Conservation (phyloP, 768 basidiomycete species). For the Lentinula sp. region DNA sequence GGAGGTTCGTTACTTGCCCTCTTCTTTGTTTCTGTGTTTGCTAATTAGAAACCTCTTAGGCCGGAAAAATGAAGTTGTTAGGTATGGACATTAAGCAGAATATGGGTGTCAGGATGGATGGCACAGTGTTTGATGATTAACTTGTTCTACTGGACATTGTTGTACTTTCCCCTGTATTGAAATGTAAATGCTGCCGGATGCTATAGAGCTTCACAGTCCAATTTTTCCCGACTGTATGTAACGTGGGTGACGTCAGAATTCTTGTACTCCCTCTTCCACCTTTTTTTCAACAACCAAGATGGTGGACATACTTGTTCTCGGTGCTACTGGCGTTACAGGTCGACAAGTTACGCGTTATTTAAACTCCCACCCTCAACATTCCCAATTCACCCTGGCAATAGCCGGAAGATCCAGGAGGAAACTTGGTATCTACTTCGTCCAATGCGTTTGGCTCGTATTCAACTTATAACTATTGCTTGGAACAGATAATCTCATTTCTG, state of each 20-base stretch:
- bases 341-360: slow-evolving; percentile 66
- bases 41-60: slow-evolving; percentile 29
- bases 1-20: slow-evolving; percentile 43
- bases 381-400: slow-evolving; percentile 58
- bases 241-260: no score
- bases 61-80: slow-evolving; percentile 78
- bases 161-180: background rate
- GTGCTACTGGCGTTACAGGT: slow-evolving; percentile 76
- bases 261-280: background rate
- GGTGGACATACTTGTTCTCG: slow-evolving; percentile 59
- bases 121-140: slow-evolving; percentile 48
- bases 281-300: background rate
- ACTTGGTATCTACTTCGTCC: slow-evolving; percentile 29
- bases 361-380: slow-evolving; percentile 50
- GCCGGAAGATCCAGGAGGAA: slow-evolving; percentile 65
- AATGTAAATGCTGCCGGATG: no score
- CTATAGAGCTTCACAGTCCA: no score
- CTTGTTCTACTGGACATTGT: background rate
- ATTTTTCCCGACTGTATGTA: no score
- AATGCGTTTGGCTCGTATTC: background rate
- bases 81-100: slow-evolving; percentile 84
- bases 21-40: background rate
- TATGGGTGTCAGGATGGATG: slow-evolving; percentile 87
- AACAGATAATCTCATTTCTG: slow-evolving; percentile 29
- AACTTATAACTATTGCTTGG: background rate